Percentiles rank a stretch among this genome's conserved stretches.
These are phyloP conservation scores for Lichtheimia ramosa DNA, from an alignment of 371 early-diverging fungal species.

Conservation along the genomic window DNA sequence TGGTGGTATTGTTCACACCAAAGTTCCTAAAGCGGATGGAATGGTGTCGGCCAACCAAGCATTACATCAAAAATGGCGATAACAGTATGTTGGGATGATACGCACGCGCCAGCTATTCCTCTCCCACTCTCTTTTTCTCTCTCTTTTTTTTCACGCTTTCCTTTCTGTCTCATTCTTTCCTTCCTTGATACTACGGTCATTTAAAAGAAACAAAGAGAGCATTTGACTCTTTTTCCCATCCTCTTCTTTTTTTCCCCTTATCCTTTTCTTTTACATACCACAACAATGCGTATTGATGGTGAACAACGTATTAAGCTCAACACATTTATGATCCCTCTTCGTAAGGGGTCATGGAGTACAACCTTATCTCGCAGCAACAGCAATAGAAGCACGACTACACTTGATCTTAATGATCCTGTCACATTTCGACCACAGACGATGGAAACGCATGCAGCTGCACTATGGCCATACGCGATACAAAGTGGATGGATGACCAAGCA, in stretches of 20 bases:
- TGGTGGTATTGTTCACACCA: too few relatives aligned
- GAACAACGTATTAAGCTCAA: constrained; percentile 6
- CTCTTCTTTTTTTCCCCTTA: not conserved
- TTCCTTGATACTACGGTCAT: too few relatives aligned
- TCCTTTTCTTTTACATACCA: not conserved
- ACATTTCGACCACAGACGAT: constrained; percentile 5
- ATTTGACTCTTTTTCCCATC: not conserved
- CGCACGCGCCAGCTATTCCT: too few relatives aligned
- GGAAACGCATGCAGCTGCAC: constrained; percentile 3
- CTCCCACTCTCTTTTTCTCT: not conserved
- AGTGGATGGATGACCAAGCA: constrained; percentile 39
- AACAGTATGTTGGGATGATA: too few relatives aligned
- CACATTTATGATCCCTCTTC: not conserved
- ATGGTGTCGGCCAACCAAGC: too few relatives aligned
- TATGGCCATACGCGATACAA: constrained; percentile 24
- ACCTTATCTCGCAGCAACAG: too few relatives aligned
- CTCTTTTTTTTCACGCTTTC: not conserved
- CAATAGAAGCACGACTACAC: too few relatives aligned
- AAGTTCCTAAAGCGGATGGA: too few relatives aligned
- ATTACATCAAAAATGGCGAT: too few relatives aligned
- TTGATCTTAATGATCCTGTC: constrained; percentile 8
- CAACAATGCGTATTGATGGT: constrained; percentile 3
- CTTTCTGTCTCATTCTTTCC: too few relatives aligned
- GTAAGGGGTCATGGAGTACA: too few relatives aligned
- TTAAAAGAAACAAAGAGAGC: too few relatives aligned